Base-by-base conservation (phyloP, 441 rosid species). In the Gossypium davidsonii region DNA sequence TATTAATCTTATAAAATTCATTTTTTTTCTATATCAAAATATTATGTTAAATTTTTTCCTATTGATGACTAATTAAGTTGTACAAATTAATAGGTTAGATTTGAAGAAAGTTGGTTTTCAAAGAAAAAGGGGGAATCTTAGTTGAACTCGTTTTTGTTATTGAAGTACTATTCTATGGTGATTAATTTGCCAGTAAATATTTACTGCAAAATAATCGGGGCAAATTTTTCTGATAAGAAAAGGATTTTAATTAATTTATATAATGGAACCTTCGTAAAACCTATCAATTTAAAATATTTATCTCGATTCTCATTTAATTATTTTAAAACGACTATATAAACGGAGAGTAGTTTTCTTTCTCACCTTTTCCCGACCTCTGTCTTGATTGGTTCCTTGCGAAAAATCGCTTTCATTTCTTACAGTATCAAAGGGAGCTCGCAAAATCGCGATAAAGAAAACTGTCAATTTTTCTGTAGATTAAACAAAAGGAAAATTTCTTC, bases 371-470 rank as follows among this genome's bases (percentile, higher is more conserved):
- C 85, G 85, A 73, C 79, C 73, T 64, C 31, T 81, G 82, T 74
- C 53, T 63, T 79, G 88, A 80, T 87, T 85, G 88, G 89, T 84
- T 90, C 90, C 82, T 70, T 78, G 77, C 83, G 79, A 79, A 80
- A 81, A 74, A 72, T 72, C 65, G 59, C 66, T 60, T 57, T 34
- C 71, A 31, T 28, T 60, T 56, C 64, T 61, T 26, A 15, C 75
- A 15, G 42, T 11, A 3, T 15, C 73, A 5, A 31, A 31, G 11
- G 60, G 14, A 12, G 34, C 23, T 37, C 3, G 56, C 37, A 34
- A 52, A 37, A 53, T 37, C 3, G 59, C 37, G 0, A 28, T 68
- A 17, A 51, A 12, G 44, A 17, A 66, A 39, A 61, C 68, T 67
- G 10, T 4, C 4, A 0, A 26, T 28, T 37, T 6, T 63, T 67